These are phyloP conservation scores for Staphylotrichum tortipilum DNA, from an alignment of 495 filamentous ascomycete genomes.

Conservation along the genomic window DNA sequence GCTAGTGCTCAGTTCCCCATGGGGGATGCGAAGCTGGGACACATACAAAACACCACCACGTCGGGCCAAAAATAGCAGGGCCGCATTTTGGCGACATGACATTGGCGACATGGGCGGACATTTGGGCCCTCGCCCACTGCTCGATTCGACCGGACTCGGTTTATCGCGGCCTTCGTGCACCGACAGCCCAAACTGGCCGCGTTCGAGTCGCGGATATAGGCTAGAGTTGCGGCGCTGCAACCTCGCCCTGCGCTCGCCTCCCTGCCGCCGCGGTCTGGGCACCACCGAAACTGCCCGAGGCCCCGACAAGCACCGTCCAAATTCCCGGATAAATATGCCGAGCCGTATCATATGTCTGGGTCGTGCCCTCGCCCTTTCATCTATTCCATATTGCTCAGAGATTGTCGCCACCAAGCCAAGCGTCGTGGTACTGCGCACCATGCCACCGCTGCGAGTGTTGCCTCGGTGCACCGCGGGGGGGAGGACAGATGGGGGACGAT, in stretches of 20 bases:
- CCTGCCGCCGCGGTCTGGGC: conserved; percentile 10
- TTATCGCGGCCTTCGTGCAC: conserved; percentile 22
- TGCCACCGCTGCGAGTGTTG: conserved; percentile 12
- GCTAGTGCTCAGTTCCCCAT: neutral
- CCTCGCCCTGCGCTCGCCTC: conserved; percentile 16
- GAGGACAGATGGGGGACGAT: neutral
- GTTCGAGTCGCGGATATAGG: conserved; percentile 17
- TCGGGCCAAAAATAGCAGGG: conserved; percentile 28
- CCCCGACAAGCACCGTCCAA: conserved; percentile 5
- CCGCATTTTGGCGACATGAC: neutral
- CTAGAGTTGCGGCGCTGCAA: conserved; percentile 22
- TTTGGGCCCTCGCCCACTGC: no score
- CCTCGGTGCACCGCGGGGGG: conserved; percentile 10
- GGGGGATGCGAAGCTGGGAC: neutral
- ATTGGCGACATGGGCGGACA: no score
- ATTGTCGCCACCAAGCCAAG: conserved; percentile 25
- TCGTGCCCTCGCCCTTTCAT: conserved; percentile 23
- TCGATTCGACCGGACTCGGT: conserved; percentile 13
- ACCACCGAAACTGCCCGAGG: conserved; percentile 10
- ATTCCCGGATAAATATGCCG: conserved; percentile 28
- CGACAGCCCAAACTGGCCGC: conserved; percentile 19
- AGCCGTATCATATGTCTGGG: conserved; percentile 20
- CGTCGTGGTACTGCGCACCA: conserved; percentile 10
- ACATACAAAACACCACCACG: conserved; percentile 10
- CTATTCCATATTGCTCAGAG: conserved; percentile 29